Evolutionary conservation across 805 yeast species (phyloP).

Genomic region (Barnettozyma wickerhamii): DNA sequence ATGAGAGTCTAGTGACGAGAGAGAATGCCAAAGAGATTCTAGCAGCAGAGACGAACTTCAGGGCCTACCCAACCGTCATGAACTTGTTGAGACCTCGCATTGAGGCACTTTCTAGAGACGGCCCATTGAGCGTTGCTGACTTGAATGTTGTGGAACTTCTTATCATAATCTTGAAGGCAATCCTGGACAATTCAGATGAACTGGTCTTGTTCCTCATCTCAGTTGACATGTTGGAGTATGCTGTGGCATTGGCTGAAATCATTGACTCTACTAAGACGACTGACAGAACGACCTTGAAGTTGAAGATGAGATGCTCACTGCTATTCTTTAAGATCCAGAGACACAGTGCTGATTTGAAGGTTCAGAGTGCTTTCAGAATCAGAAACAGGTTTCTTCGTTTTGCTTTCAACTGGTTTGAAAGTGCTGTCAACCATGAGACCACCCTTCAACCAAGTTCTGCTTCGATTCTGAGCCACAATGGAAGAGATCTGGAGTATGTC

Average conservation of each 20-base stretch:
- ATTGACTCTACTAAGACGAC: constrained; percentile 12
- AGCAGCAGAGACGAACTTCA: constrained; percentile 60
- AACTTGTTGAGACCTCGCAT: constrained; percentile 38
- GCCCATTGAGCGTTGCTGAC: constrained; percentile 24
- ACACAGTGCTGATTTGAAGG: constrained; percentile 31
- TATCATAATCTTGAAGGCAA: constrained; percentile 40
- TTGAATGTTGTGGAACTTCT: constrained; percentile 44
- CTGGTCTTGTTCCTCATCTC: constrained; percentile 30
- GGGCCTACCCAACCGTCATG: constrained; percentile 45
- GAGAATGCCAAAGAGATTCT: constrained; percentile 72
- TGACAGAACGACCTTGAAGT: constrained; percentile 23
- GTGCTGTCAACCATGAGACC: constrained; percentile 40
- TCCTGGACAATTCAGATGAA: constrained; percentile 31
- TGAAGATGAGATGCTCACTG: constrained; percentile 41
- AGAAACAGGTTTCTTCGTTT: constrained; percentile 46
- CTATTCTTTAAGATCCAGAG: constrained; percentile 32
- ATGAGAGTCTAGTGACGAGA: constrained; percentile 49
- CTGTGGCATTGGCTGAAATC: constrained; percentile 16
- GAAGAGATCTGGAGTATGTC: constrained; percentile 41
- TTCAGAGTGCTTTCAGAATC: constrained; percentile 40
- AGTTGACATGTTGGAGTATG: constrained; percentile 27
- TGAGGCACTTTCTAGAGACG: constrained; percentile 25
- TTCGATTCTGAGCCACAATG: constrained; percentile 1
- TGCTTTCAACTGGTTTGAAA: constrained; percentile 50
- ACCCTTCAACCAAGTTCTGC: constrained; percentile 24